phyloP scores from a whole-genome alignment of 768 basidiomycete genomes.

The Tubosaeta sp. region DNA sequence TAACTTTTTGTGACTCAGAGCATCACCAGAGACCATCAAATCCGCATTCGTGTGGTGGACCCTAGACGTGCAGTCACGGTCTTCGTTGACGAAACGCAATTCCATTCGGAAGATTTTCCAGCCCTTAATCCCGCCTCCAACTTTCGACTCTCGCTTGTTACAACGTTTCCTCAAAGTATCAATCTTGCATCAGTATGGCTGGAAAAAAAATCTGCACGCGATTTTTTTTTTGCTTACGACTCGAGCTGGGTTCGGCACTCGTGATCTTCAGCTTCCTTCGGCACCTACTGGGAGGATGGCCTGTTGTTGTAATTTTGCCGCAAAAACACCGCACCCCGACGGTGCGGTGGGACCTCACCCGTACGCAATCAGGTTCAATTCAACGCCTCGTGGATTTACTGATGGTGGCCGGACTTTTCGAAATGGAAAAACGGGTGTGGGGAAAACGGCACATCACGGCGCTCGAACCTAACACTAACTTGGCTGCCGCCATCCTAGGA shows the following conservation, averaged over 20 bases:
- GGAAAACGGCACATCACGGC: slow-evolving; percentile 13
- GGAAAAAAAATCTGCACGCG: not conserved
- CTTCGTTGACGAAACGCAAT: not conserved
- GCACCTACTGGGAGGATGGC: not conserved
- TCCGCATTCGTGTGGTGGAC: not conserved
- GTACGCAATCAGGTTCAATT: slow-evolving; percentile 6
- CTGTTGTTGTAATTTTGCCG: slow-evolving; percentile 3
- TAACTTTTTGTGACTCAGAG: slow-evolving; percentile 9
- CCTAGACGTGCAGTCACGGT: slow-evolving; percentile 1
- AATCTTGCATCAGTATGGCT: slow-evolving; percentile 1
- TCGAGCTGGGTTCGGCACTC: not conserved
- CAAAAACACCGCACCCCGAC: slow-evolving; percentile 2
- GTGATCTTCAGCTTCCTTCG: not conserved
- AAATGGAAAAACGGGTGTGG: slow-evolving; percentile 18
- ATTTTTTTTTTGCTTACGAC: not conserved
- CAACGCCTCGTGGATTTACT: slow-evolving; percentile 22
- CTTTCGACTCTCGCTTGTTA: slow-evolving; percentile 1
- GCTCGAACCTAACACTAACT: slow-evolving; percentile 5
- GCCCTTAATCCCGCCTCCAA: not conserved
- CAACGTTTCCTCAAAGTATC: not conserved
- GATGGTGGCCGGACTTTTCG: slow-evolving; percentile 19
- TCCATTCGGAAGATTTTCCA: slow-evolving; percentile 6
- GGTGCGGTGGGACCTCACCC: not conserved
- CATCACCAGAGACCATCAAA: not conserved
- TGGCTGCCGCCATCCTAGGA: not conserved